Evolutionary conservation across 345 rosid species (phyloP), one percentile per base, ranked within the genome.

Genomic region (Jatropha curcas): DNA sequence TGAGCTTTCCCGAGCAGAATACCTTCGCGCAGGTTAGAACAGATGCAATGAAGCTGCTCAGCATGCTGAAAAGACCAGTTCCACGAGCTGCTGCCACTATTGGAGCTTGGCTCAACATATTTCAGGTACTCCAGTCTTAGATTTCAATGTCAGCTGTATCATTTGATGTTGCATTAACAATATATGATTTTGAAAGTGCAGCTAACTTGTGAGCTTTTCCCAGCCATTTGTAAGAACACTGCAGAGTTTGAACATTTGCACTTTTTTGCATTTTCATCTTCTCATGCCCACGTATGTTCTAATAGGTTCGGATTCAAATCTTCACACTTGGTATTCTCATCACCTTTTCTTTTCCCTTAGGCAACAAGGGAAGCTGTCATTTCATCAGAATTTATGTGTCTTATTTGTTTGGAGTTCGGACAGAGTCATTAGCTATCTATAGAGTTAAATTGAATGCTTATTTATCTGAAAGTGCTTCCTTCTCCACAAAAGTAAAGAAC

Each of bases 101-200:
- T 64, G 98, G 97, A 79, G 97, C 98, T 67, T 94, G 97, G 98
- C 73, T 87, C 34, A 92, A 90, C 84, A 90, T 94, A 80, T 94
- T 90, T 87, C 98, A 94, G 98, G 98, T 92, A 35, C 56, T 14
- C 27, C 14, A 0, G 12, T 43, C 27, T 25, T 33, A 43, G 16
- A 9, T 7, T 37, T 34, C 20, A n/a, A 4, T 48, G 37, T 7
- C 7, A 31, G 46, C 70, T 48, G 46, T n/a, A 27, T 46, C 33
- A 11, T 52, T 68, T 50, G 7, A 52, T 68, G 11, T 68, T 33
- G 31, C 60, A 68, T 6, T n/a, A 19, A 9, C 12, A 20, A 9
- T 31, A 67, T 19, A n/a, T 13, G 5, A 19, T 20, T 34, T 31
- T 53, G 24, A 34, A 17, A 27, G 53, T 9, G 19, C 17, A 73